phyloP scores from a whole-genome alignment of 352 stramenopile species.

The Pythium aristosporum region DNA sequence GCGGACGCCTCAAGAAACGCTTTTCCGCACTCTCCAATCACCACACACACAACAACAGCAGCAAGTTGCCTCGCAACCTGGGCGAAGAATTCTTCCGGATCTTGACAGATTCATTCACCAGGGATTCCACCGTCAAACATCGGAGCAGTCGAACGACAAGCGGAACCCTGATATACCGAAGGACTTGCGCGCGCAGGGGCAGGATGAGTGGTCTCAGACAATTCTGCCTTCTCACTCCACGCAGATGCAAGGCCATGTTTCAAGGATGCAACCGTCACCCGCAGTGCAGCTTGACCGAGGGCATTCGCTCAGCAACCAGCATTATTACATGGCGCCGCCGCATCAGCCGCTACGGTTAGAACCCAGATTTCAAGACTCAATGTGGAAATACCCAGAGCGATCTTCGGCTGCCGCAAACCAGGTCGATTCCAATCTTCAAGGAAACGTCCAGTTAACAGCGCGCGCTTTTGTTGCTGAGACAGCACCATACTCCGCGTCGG shows the following conservation, averaged over 20 bases:
- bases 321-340: background rate
- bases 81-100: background rate
- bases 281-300: background rate
- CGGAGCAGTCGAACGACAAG: background rate
- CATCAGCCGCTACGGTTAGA: background rate
- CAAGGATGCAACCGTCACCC: background rate
- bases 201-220: background rate
- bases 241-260: background rate
- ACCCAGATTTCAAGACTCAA: background rate
- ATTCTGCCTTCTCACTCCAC: background rate
- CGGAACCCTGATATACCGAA: background rate
- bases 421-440: background rate
- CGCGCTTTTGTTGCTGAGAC: background rate
- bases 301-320: background rate
- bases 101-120: background rate
- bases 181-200: background rate
- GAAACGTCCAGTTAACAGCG: background rate
- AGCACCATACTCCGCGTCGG: background rate
- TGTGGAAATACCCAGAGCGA: background rate
- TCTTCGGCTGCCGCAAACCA: background rate
- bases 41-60: background rate
- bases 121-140: background rate
- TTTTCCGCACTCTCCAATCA: background rate
- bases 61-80: background rate
- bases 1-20: background rate